Evolutionary conservation across 192 early-diverging fungal genomes (phyloP).

Genomic region (Powellomyces hirtus): DNA sequence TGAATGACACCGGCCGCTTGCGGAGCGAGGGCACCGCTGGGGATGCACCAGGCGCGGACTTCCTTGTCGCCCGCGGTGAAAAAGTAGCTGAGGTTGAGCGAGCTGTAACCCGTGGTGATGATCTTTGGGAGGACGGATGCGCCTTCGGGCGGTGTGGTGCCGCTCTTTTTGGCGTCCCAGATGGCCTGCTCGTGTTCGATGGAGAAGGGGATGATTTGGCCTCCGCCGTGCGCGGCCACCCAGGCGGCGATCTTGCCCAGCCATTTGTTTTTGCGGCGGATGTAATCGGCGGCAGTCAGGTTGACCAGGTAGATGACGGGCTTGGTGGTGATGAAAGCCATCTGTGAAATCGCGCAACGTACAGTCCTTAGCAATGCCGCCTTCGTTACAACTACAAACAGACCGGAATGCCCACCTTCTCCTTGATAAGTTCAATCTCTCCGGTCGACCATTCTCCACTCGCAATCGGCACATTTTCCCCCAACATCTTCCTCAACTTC

Average conservation of each 20-base stretch:
- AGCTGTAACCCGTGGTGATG: slow-evolving; percentile 81
- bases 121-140: slow-evolving; percentile 80
- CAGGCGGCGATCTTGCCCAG: slow-evolving; percentile 78
- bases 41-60: slow-evolving; percentile 88
- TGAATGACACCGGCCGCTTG: slow-evolving; percentile 94
- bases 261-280: slow-evolving; percentile 97
- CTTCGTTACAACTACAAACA: neutral
- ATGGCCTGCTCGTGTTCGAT: slow-evolving; percentile 52
- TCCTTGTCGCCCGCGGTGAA: slow-evolving; percentile 90
- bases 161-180: slow-evolving; percentile 15
- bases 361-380: slow-evolving; percentile 30
- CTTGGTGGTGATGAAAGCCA: slow-evolving; percentile 88
- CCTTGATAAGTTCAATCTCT: slow-evolving; percentile 91
- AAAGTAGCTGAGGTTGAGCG: slow-evolving; percentile 86
- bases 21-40: slow-evolving; percentile 72
- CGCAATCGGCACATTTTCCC: slow-evolving; percentile 80
- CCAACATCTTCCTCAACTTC: slow-evolving; percentile 66
- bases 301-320: slow-evolving; percentile 85
- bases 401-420: slow-evolving; percentile 56
- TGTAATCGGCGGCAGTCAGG: slow-evolving; percentile 83
- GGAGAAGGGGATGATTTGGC: slow-evolving; percentile 77
- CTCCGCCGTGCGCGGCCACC: slow-evolving; percentile 26
- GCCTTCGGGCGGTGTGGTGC: slow-evolving; percentile 23
- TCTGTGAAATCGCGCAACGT: slow-evolving; percentile 40
- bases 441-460: slow-evolving; percentile 86